Conservation (phyloP, 768 basidiomycete species). For the Agrocybe praecox region DNA sequence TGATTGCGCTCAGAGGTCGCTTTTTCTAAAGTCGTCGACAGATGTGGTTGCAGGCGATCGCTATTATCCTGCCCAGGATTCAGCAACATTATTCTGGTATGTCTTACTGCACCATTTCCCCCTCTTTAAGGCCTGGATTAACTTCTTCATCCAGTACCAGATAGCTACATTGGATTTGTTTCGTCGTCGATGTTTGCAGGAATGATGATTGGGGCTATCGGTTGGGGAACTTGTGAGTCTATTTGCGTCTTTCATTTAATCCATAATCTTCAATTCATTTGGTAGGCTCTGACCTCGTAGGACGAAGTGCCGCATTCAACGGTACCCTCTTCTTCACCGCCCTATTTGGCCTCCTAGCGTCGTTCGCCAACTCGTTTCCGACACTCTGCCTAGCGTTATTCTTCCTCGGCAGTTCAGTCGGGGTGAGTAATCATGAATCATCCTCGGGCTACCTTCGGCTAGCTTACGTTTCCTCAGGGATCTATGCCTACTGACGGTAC, state of each 20-base stretch:
- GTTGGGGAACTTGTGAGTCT: slow-evolving; percentile 84
- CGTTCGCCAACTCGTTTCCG: slow-evolving; percentile 69
- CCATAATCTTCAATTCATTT: too few relatives aligned
- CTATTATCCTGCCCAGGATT: slow-evolving; percentile 95
- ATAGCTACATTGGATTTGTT: slow-evolving; percentile 76
- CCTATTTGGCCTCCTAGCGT: slow-evolving; percentile 82
- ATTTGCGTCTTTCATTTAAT: neutral
- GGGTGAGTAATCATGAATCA: slow-evolving; percentile 54
- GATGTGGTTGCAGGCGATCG: slow-evolving; percentile 94
- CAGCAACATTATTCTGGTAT: slow-evolving; percentile 84
- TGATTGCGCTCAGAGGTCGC: slow-evolving; percentile 16
- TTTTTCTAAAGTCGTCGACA: slow-evolving; percentile 25
- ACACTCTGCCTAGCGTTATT: slow-evolving; percentile 80
- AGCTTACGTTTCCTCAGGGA: slow-evolving; percentile 48
- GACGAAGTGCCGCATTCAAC: slow-evolving; percentile 90
- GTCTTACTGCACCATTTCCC: slow-evolving; percentile 16
- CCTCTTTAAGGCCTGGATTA: neutral
- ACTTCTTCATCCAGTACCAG: slow-evolving; percentile 52
- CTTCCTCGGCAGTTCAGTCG: slow-evolving; percentile 90
- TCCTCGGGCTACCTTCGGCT: neutral
- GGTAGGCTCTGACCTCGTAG: slow-evolving; percentile 82
- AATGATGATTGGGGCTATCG: slow-evolving; percentile 96
- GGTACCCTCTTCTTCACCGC: slow-evolving; percentile 89
- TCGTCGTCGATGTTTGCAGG: slow-evolving; percentile 91
- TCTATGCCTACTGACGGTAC: slow-evolving; percentile 98